Conservation (phyloP, 2,329 filamentous ascomycete species). For the Sporothrix brasiliensis region DNA sequence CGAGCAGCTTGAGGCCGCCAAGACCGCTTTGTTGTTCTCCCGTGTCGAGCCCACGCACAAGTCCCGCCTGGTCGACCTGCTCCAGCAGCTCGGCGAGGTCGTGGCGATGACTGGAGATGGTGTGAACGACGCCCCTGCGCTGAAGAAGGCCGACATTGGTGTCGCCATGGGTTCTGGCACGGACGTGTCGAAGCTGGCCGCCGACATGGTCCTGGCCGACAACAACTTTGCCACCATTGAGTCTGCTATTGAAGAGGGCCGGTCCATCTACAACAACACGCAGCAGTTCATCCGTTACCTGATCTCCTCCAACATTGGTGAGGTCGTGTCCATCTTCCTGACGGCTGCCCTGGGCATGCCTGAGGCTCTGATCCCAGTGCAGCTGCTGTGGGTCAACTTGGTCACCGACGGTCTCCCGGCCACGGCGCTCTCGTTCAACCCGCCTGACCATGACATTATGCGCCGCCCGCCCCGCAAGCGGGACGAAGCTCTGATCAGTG, state of each 20-base stretch:
- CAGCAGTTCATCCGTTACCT: conserved; percentile 99
- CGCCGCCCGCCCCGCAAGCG: conserved; percentile 86
- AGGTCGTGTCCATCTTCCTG: conserved; percentile 98
- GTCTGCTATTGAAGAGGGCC: conserved; percentile 91
- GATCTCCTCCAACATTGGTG: conserved; percentile 98
- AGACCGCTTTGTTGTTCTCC: conserved; percentile 87
- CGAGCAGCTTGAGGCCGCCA: conserved; percentile 82
- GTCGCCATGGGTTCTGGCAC: conserved; percentile 98
- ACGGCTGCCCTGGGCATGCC: conserved; percentile 97
- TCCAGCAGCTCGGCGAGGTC: conserved; percentile 89
- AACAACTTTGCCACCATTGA: conserved; percentile 99
- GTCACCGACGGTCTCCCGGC: conserved; percentile 97
- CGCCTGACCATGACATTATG: conserved; percentile 98
- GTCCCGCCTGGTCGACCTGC: conserved; percentile 93
- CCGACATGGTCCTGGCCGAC: conserved; percentile 98
- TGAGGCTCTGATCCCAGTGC: conserved; percentile 93
- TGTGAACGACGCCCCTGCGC: conserved; percentile 94
- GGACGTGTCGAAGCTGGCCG: conserved; percentile 92
- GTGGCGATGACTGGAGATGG: conserved; percentile 99
- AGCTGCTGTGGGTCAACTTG: conserved; percentile 97
- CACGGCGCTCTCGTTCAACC: conserved; percentile 96
- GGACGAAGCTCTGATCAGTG: conserved; percentile 87
- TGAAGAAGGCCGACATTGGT: conserved; percentile 99
- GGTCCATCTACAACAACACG: conserved; percentile 99
- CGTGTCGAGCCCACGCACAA: conserved; percentile 95